phyloP scores from a whole-genome alignment of 2,329 filamentous ascomycete species.

The Colletotrichum godetiae region DNA sequence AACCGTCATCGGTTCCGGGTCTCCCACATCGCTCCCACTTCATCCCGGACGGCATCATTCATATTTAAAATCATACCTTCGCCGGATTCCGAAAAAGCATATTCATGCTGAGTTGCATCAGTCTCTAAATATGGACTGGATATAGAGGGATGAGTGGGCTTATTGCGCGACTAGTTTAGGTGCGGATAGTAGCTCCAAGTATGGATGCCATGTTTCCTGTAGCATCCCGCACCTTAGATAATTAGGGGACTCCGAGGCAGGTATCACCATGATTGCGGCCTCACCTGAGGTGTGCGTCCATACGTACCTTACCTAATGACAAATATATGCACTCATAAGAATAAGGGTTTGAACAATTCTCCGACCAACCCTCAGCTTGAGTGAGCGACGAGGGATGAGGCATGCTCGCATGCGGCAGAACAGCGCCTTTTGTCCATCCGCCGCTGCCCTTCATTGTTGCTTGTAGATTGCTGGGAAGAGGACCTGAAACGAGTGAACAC shows the following conservation, averaged over 20 bases:
- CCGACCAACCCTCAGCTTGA: slow-evolving; percentile 18
- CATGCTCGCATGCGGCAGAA: not conserved
- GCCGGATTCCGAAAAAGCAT: slow-evolving; percentile 25
- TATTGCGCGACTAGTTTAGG: not conserved
- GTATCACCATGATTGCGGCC: slow-evolving; percentile 2
- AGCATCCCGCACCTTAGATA: not conserved
- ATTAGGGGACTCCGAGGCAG: not conserved
- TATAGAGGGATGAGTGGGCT: not conserved
- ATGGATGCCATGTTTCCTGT: not conserved
- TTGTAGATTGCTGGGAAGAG: slow-evolving; percentile 26
- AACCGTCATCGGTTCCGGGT: not conserved
- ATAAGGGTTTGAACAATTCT: not conserved
- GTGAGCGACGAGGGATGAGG: slow-evolving; percentile 13
- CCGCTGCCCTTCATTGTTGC: slow-evolving; percentile 24
- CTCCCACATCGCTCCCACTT: not conserved
- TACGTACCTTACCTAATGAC: not conserved
- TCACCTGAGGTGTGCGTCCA: slow-evolving; percentile 7
- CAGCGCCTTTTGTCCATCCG: not conserved
- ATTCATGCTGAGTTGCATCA: slow-evolving; percentile 12
- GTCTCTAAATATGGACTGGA: slow-evolving; percentile 22
- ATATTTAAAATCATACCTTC: slow-evolving; percentile 14
- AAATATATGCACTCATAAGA: not conserved
- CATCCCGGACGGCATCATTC: slow-evolving; percentile 1
- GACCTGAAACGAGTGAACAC: slow-evolving; percentile 28
- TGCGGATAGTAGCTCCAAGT: not conserved